These are phyloP conservation scores for Adansonia rubrostipa DNA, from an alignment of 441 rosid species.

Conservation along the genomic window DNA sequence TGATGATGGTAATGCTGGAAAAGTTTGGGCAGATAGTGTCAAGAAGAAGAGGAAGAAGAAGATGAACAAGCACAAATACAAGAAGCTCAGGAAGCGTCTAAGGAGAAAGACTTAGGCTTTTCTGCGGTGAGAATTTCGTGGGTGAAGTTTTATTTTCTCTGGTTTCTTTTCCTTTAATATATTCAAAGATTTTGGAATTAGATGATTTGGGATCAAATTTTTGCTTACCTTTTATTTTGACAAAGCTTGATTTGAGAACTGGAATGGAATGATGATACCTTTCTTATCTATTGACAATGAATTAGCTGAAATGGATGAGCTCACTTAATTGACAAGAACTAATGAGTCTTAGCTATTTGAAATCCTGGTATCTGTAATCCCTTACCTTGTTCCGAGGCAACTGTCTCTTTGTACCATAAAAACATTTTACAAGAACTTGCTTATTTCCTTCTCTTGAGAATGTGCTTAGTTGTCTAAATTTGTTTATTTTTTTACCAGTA, in stretches of 20 bases:
- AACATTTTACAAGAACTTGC: neutral
- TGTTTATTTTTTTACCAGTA: neutral
- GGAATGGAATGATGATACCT: neutral
- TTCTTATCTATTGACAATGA: constrained; percentile 4
- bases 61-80: constrained; percentile 91
- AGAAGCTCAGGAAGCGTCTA: constrained; percentile 76
- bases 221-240: neutral
- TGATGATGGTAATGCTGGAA: constrained; percentile 33
- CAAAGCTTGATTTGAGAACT: neutral
- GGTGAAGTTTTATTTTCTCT: constrained; percentile 1
- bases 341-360: neutral
- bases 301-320: constrained; percentile 12
- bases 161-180: neutral
- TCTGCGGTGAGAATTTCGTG: constrained; percentile 24
- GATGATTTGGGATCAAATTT: constrained; percentile 1
- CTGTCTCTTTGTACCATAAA: neutral
- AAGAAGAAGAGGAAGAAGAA: constrained; percentile 96
- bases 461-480: neutral
- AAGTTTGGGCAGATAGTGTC: constrained; percentile 76
- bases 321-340: neutral
- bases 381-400: too few relatives aligned
- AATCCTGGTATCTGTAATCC: too few relatives aligned
- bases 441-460: neutral
- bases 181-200: constrained; percentile 14
- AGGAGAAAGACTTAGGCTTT: constrained; percentile 39